phyloP scores from a whole-genome alignment of 805 yeast species.

The Kluyveromyces nonfermentans region DNA sequence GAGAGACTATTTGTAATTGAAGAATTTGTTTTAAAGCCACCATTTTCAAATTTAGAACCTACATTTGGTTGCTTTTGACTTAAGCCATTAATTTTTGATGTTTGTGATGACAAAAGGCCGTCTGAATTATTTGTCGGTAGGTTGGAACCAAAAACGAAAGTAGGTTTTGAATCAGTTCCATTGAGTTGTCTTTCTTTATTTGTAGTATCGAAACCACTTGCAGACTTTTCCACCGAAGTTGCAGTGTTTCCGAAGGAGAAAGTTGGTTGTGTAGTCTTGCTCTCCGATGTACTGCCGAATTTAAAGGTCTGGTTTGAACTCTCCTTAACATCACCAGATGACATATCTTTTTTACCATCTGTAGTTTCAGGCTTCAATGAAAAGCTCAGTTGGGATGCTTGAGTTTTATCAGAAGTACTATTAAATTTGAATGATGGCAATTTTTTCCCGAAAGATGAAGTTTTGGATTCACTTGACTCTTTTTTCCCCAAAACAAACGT shows the following conservation, averaged over 20 bases:
- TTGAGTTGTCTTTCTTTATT: background rate
- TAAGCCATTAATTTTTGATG: background rate
- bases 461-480: background rate
- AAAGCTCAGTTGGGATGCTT: background rate
- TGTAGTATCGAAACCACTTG: background rate
- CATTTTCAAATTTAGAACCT: constrained; percentile 7
- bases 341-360: background rate
- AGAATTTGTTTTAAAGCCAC: constrained; percentile 1
- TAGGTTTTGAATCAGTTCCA: background rate
- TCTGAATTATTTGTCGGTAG: background rate
- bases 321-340: background rate
- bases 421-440: background rate
- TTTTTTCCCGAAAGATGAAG: background rate
- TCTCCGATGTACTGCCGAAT: background rate
- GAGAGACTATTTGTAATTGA: background rate
- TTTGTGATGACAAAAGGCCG: too few species aligned
- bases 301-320: background rate
- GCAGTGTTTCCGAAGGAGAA: constrained; percentile 3
- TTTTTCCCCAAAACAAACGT: background rate
- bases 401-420: background rate
- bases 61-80: background rate
- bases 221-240: background rate
- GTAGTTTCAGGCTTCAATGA: background rate
- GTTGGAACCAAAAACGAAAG: background rate
- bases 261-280: background rate